phyloP scores from a whole-genome alignment of 345 rosid genomes.

The Lepidium didymum region DNA sequence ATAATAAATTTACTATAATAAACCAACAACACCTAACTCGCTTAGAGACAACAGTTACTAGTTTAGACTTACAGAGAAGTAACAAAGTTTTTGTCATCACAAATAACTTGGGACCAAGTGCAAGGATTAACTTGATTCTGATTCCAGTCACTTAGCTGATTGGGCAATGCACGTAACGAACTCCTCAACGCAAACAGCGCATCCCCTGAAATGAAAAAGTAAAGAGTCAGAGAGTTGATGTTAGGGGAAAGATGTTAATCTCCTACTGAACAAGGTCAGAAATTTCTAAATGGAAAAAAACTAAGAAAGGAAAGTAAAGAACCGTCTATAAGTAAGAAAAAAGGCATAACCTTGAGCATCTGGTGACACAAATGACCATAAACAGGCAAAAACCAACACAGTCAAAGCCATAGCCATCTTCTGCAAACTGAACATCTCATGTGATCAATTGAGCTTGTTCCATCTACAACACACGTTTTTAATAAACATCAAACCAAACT shows the following conservation, averaged over 20 bases:
- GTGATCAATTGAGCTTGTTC: constrained; percentile 5
- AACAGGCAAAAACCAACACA: constrained; percentile 39
- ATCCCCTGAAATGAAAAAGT: constrained; percentile 49
- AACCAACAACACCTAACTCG: neutral
- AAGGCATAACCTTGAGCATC: constrained; percentile 67
- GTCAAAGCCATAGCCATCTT: constrained; percentile 52
- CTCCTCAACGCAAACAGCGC: constrained; percentile 50
- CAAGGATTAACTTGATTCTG: constrained; percentile 81
- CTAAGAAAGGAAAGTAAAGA: neutral
- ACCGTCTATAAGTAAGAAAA: neutral
- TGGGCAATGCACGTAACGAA: constrained; percentile 42
- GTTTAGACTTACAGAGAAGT: constrained; percentile 63
- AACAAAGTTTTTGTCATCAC: constrained; percentile 48
- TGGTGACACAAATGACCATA: constrained; percentile 44
- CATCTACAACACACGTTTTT: constrained; percentile 11
- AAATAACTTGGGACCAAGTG: constrained; percentile 80
- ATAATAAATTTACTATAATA: neutral
- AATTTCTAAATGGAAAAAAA: neutral
- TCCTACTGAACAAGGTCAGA: neutral
- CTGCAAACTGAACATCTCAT: constrained; percentile 27
- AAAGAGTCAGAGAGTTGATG: neutral
- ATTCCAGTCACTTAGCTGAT: constrained; percentile 73
- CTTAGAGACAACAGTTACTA: neutral
- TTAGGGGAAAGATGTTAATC: neutral
- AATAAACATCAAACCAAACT: neutral